A percentile compares a stretch with the other conserved stretches of the same genome.
These are phyloP conservation scores for Leonotis leonurus DNA, from an alignment of 257 asterid genomes.

Conservation along the genomic window DNA sequence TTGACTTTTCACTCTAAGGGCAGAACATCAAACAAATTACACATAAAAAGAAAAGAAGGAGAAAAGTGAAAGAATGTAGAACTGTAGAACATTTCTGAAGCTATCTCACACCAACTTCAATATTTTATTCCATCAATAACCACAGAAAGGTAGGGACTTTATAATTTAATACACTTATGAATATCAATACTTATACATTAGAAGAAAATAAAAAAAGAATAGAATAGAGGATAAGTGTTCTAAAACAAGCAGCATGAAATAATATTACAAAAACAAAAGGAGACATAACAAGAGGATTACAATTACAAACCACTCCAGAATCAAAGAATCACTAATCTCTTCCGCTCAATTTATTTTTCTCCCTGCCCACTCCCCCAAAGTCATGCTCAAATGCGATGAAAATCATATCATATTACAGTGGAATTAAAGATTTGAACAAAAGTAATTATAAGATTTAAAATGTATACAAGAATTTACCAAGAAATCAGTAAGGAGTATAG, in stretches of 20 bases:
- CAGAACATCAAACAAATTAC: too few relatives aligned
- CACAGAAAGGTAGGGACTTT: too few relatives aligned
- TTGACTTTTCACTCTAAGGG: too few relatives aligned
- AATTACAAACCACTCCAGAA: constrained; percentile 27
- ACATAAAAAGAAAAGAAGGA: too few relatives aligned
- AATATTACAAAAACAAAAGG: constrained; percentile 28
- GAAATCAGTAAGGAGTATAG: constrained; percentile 42
- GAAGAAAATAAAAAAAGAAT: background rate
- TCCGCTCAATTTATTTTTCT: constrained; percentile 29
- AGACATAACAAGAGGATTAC: constrained; percentile 20
- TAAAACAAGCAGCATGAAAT: constrained; percentile 14
- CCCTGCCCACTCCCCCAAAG: constrained; percentile 23
- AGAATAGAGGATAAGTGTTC: background rate
- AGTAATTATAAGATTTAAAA: constrained; percentile 16
- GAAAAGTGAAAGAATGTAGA: too few relatives aligned
- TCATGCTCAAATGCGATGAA: constrained; percentile 32
- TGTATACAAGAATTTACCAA: constrained; percentile 18
- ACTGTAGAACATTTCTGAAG: too few relatives aligned
- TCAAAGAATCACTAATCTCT: constrained; percentile 21
- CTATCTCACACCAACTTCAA: too few relatives aligned
- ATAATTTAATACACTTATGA: too few relatives aligned
- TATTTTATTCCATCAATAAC: too few relatives aligned
- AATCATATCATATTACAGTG: constrained; percentile 35
- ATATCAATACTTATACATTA: too few relatives aligned
- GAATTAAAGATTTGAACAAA: constrained; percentile 15